phyloP scores from a whole-genome alignment of 805 yeast species.

The Brettanomyces naardenensis region DNA sequence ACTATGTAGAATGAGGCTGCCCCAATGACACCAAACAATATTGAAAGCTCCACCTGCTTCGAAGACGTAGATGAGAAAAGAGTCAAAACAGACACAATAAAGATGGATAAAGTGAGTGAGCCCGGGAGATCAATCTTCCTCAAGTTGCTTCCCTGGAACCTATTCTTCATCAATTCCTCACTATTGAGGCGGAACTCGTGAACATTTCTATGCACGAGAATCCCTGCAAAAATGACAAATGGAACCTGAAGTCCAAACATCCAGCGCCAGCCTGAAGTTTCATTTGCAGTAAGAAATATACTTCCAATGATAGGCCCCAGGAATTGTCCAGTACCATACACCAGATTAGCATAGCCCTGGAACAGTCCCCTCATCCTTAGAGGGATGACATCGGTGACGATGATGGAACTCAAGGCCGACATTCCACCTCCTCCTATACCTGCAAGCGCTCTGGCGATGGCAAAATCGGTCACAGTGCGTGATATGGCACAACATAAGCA shows the following conservation, averaged over 20 bases:
- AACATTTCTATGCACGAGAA: conserved; percentile 21
- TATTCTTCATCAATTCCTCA: conserved; percentile 16
- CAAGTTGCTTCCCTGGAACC: conserved; percentile 28
- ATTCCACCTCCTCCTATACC: conserved; percentile 57
- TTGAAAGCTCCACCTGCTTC: conserved; percentile 6
- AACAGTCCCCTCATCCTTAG: conserved; percentile 44
- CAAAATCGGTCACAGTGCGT: conserved; percentile 34
- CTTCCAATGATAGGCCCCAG: conserved; percentile 40
- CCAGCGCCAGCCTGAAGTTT: conserved; percentile 35
- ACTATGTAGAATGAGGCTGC: conserved; percentile 21
- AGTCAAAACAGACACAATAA: conserved; percentile 28
- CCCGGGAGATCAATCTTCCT: conserved; percentile 34
- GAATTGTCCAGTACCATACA: conserved; percentile 32
- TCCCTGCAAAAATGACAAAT: conserved; percentile 22
- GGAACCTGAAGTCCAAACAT: conserved; percentile 37
- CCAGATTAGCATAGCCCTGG: conserved; percentile 40
- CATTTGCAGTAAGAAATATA: conserved; percentile 24
- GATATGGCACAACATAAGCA: conserved; percentile 35
- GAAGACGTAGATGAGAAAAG: conserved; percentile 21
- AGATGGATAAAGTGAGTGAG: conserved; percentile 26
- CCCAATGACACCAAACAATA: conserved; percentile 11
- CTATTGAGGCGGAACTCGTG: conserved; percentile 24
- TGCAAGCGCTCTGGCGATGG: conserved; percentile 44
- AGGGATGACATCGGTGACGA: conserved; percentile 49
- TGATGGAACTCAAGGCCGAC: conserved; percentile 40